Percentiles rank a stretch among this genome's conserved stretches.
Conservation (phyloP, 2,329 filamentous ascomycete species). For the Ophiocordyceps camponoti-rufipedis region DNA sequence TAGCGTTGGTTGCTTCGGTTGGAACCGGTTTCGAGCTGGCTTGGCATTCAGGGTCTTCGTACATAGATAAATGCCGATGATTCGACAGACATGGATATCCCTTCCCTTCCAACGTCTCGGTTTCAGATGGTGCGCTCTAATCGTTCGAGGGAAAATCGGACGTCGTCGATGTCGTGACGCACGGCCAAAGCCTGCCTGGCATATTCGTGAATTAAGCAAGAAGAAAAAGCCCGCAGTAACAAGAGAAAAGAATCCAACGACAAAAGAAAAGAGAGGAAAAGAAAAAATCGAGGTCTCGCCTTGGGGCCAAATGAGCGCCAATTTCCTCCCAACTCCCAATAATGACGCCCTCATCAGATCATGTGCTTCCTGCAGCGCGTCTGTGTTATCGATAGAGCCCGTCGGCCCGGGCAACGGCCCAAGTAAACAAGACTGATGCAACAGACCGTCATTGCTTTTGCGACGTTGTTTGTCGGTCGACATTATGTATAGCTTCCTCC, state of each 20-base stretch:
- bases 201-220: background rate
- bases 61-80: no score
- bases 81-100: background rate
- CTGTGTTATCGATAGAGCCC: background rate
- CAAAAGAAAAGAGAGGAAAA: background rate
- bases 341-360: background rate
- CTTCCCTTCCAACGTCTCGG: background rate
- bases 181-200: background rate
- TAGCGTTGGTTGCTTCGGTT: background rate
- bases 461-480: no score
- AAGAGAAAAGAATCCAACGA: background rate
- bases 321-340: background rate
- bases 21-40: no score
- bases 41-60: no score
- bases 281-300: background rate
- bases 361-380: background rate
- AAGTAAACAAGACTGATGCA: background rate
- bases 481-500: background rate
- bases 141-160: background rate
- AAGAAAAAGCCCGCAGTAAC: no score
- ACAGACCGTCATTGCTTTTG: no score
- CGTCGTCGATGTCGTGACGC: background rate
- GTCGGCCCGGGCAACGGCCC: background rate
- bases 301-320: background rate
- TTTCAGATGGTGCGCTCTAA: background rate